Conservation (phyloP, 148 eudicot genomes). For the Vaccinium myrtillus region DNA sequence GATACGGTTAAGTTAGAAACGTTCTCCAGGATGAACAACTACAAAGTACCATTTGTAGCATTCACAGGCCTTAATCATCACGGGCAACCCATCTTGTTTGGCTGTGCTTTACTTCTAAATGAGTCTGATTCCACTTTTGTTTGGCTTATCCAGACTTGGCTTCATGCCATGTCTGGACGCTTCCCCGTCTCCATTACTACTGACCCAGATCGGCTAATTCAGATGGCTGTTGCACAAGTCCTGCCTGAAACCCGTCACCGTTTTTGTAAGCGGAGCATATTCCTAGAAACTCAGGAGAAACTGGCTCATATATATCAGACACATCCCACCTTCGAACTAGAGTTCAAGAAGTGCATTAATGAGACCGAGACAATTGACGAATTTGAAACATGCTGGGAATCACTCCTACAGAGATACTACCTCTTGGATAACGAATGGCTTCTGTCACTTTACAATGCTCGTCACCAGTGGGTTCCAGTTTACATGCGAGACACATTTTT, state of each 20-base stretch:
- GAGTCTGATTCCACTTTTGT: constrained; percentile 24
- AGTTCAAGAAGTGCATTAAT: constrained; percentile 26
- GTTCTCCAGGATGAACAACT: constrained; percentile 22
- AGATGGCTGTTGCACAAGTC: constrained; percentile 23
- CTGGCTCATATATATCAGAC: constrained; percentile 23
- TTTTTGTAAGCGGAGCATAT: constrained; percentile 28
- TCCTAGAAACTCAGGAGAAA: constrained; percentile 27
- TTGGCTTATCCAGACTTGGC: constrained; percentile 34
- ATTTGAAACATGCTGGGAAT: constrained; percentile 28
- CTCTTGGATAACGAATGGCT: constrained; percentile 33
- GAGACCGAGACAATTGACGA: constrained; percentile 25
- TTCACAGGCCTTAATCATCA: constrained; percentile 34
- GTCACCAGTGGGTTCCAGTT: constrained; percentile 34
- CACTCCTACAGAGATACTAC: constrained; percentile 16
- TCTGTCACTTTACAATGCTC: constrained; percentile 26
- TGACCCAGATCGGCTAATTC: constrained; percentile 27
- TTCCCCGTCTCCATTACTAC: constrained; percentile 28
- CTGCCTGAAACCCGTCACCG: constrained; percentile 29
- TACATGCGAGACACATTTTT: constrained; percentile 28
- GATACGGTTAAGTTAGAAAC: constrained; percentile 30
- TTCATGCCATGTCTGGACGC: constrained; percentile 27
- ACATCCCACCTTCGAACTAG: constrained; percentile 21
- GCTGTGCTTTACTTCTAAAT: constrained; percentile 26
- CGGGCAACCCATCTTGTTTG: constrained; percentile 26
- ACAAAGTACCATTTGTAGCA: constrained; percentile 26